Conservation (phyloP, 768 basidiomycete species). For the Gloeopeniophorella convolvens region DNA sequence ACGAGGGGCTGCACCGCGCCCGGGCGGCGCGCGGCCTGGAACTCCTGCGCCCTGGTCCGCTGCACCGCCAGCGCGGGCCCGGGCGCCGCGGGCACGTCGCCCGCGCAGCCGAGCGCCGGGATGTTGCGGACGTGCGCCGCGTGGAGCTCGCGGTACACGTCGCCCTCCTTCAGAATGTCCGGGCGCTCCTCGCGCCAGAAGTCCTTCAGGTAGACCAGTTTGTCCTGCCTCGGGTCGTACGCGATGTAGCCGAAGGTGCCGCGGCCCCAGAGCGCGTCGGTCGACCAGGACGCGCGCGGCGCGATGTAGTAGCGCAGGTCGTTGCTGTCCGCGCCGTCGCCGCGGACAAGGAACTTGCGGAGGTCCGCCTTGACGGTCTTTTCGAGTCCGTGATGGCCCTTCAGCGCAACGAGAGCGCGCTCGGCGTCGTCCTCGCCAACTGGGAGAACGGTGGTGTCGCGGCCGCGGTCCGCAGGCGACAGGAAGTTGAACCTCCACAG, state of each 20-base stretch:
- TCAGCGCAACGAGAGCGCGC: not conserved
- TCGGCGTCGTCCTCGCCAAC: not conserved
- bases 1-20: not conserved
- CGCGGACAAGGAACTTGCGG: not conserved
- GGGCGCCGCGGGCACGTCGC: not conserved
- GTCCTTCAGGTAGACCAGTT: conserved; percentile 2
- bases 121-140: not conserved
- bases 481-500: conserved; percentile 1
- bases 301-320: too few species aligned
- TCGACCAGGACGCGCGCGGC: not conserved
- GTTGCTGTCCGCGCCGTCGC: too few species aligned
- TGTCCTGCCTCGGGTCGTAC: not conserved
- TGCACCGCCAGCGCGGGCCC: too few species aligned
- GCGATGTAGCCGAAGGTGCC: not conserved
- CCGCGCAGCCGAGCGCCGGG: not conserved
- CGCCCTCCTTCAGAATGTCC: not conserved
- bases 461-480: not conserved
- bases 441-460: not conserved
- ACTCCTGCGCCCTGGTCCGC: too few species aligned
- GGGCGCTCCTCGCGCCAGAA: not conserved
- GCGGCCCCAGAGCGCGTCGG: not conserved
- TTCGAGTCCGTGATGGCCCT: too few species aligned
- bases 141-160: not conserved
- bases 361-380: not conserved
- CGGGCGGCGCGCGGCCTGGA: not conserved